Evolutionary conservation across 768 basidiomycete species (phyloP), one percentile per base, ranked within the genome.

Genomic region (Auricularia sp.): DNA sequence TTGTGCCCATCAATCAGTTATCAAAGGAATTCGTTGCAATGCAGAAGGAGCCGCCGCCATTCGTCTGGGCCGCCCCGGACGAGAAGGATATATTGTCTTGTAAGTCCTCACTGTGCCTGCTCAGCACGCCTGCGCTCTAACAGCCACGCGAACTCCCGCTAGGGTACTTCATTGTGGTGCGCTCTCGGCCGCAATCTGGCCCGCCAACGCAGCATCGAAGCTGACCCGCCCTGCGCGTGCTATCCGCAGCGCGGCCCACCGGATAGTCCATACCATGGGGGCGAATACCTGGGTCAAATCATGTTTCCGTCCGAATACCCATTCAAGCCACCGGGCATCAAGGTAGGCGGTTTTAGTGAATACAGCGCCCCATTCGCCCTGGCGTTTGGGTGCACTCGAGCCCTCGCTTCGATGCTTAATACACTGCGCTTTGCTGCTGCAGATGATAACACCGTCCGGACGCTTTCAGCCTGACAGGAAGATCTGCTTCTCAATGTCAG

Each of bases 401-500:
- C 62, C 58, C 61, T 67, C 64, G 59, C 65, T 63, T 18, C 61
- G 37, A 59, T 63, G 64, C 51, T n/a, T 66, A 69, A 61, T 11
- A 37, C 63, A 4, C 42, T 44, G 21, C 10, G 58, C 67, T 62
- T 29, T 29, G 29, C 29, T n/a, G 45, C 54, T 66, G 24, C 70
- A 94, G 92, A 92, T 94, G 91, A 83, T 87, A 70, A 94, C 93
- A 14, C 93, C 93, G 0, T 92, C 90, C 4, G 93, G 93, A 21
- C 85, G 93, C 66, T 95, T 95, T 76, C 85, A 90, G 69, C 90
- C 91, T 24, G 91, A 93, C 80, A 87, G 86, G 78, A 97, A 94
- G 82, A 97, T 98, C 64, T 98, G 95, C 74, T 96, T 97, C 77
- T 96, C 93, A 29, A 97, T 98, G 94, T 94, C 92, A 3, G 92